Conservation (phyloP, 176 grass and related monocot species). For the Metroxylon sagu region DNA sequence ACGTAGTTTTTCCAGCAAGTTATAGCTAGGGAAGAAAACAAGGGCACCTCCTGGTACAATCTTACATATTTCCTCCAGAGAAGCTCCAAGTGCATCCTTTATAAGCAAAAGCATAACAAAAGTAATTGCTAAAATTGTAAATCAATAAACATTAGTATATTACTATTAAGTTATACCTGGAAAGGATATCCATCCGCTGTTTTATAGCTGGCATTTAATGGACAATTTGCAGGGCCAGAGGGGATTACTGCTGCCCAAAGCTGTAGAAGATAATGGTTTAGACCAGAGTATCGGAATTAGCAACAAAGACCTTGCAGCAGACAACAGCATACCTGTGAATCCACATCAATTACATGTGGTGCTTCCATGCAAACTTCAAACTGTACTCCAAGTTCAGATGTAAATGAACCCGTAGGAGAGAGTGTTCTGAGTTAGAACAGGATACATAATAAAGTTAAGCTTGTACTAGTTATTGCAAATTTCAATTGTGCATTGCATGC, state of each 20-base stretch:
- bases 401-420: slow-evolving; percentile 91
- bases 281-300: neutral
- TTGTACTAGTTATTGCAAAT: no score
- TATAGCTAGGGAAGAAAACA: slow-evolving; percentile 95
- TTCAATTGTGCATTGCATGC: no score
- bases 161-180: slow-evolving; percentile 40
- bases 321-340: slow-evolving; percentile 54
- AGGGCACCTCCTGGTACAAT: slow-evolving; percentile 78
- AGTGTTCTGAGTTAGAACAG: slow-evolving; percentile 50
- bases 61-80: slow-evolving; percentile 92
- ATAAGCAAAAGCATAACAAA: slow-evolving; percentile 9
- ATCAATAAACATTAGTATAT: neutral
- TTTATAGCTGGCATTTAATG: slow-evolving; percentile 84
- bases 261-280: slow-evolving; percentile 26
- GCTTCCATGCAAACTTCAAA: slow-evolving; percentile 91
- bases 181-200: slow-evolving; percentile 62
- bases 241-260: slow-evolving; percentile 78
- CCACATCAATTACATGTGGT: slow-evolving; percentile 84
- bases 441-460: neutral
- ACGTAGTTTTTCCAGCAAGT: slow-evolving; percentile 79
- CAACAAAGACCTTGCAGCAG: no score
- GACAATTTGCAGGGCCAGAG: slow-evolving; percentile 55
- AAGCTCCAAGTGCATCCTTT: slow-evolving; percentile 85
- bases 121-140: slow-evolving; percentile 6
- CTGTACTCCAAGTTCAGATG: slow-evolving; percentile 91